These are phyloP conservation scores for Talaromyces sp. DNA, from an alignment of 2,329 filamentous ascomycete species.

Conservation along the genomic window DNA sequence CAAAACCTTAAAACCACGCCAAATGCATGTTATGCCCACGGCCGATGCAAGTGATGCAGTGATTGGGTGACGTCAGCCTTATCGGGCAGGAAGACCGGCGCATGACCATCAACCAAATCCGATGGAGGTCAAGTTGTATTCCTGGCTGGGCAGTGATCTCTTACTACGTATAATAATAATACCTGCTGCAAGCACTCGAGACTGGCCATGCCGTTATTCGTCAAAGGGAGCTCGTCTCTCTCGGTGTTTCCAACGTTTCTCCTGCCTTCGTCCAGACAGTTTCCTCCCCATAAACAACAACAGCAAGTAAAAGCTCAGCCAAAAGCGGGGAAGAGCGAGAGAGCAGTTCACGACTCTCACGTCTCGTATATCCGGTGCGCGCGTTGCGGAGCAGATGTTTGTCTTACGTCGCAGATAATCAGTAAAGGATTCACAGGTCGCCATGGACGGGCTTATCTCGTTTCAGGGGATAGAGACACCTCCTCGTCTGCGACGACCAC, in stretches of 20 bases:
- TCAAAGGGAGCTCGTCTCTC: background rate
- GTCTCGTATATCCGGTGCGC: constrained; percentile 54
- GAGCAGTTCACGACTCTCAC: constrained; percentile 21
- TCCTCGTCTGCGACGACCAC: constrained; percentile 12
- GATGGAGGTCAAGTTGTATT: background rate
- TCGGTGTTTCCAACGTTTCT: constrained; percentile 8
- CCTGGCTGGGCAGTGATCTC: background rate
- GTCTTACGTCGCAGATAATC: constrained; percentile 54
- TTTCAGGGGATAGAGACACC: constrained; percentile 35
- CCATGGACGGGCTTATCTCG: constrained; percentile 59
- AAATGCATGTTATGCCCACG: background rate
- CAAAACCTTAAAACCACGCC: background rate
- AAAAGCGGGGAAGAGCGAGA: background rate
- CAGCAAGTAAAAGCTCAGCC: background rate
- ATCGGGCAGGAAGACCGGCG: background rate
- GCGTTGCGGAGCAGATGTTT: constrained; percentile 54
- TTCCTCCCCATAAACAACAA: constrained; percentile 25
- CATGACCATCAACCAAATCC: background rate
- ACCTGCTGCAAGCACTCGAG: background rate
- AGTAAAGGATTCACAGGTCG: constrained; percentile 61
- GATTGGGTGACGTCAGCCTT: background rate
- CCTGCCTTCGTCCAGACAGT: constrained; percentile 31
- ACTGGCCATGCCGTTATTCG: background rate
- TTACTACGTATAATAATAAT: background rate
- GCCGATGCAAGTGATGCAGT: background rate